A percentile compares a stretch with the other conserved stretches of the same genome.
Conservation (phyloP, 768 basidiomycete species). For the Rhodotorula sphaerocarpa region DNA sequence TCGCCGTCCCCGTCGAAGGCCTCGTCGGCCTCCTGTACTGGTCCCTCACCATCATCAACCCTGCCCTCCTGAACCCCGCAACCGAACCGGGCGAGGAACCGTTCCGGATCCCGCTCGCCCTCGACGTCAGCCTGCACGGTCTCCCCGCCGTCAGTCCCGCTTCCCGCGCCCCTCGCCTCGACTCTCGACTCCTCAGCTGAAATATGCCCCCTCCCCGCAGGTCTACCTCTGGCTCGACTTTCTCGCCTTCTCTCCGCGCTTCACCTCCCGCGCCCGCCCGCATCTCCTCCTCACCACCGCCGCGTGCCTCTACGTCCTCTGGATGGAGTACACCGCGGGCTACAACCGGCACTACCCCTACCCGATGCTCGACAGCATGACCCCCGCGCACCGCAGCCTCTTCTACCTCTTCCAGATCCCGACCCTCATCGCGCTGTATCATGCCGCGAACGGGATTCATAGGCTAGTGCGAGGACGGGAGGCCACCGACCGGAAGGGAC, state of each 20-base stretch:
- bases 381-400: constrained; percentile 7
- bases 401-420: constrained; percentile 31
- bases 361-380: constrained; percentile 31
- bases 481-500: background rate
- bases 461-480: constrained; percentile 1
- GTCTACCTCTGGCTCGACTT: constrained; percentile 37
- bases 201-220: background rate
- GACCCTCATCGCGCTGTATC: constrained; percentile 27
- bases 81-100: constrained; percentile 29
- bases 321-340: constrained; percentile 33
- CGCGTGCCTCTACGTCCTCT: constrained; percentile 11
- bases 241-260: constrained; percentile 34
- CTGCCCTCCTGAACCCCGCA: constrained; percentile 30
- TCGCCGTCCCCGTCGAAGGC: constrained; percentile 33
- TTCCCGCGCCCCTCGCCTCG: background rate
- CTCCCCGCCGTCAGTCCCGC: constrained; percentile 16
- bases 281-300: constrained; percentile 10
- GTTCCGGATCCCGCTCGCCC: constrained; percentile 11
- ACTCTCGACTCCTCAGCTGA: background rate
- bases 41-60: constrained; percentile 30
- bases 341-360: constrained; percentile 30
- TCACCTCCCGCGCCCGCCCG: constrained; percentile 26
- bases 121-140: constrained; percentile 33
- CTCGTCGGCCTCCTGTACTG: constrained; percentile 36
- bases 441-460: constrained; percentile 21